These are phyloP conservation scores for Chenopodium berlandieri DNA, from an alignment of 148 eudicot genomes.

Conservation along the genomic window DNA sequence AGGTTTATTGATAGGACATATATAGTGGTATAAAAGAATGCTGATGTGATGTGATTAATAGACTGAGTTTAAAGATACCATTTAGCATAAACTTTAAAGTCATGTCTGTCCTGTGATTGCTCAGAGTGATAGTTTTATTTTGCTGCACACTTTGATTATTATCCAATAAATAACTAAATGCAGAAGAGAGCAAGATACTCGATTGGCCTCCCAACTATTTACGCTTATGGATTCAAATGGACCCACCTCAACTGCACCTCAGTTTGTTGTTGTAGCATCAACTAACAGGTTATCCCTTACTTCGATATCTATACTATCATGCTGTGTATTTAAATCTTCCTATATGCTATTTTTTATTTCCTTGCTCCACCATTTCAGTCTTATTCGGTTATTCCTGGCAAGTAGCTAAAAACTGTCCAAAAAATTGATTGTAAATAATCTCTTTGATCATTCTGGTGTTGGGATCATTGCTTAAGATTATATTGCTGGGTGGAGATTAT, in stretches of 20 bases:
- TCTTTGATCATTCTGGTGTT: background rate
- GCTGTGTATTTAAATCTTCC: background rate
- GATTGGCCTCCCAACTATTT: slow-evolving; percentile 77
- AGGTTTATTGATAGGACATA: background rate
- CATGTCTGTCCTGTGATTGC: slow-evolving; percentile 6
- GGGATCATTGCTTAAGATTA: background rate
- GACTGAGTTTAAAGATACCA: background rate
- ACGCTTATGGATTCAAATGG: slow-evolving; percentile 78
- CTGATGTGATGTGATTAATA: background rate
- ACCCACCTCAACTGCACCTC: slow-evolving; percentile 44
- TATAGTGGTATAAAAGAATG: background rate
- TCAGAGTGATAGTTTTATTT: background rate
- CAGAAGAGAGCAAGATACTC: slow-evolving; percentile 87
- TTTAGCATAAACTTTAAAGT: background rate
- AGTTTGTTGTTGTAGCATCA: slow-evolving; percentile 92
- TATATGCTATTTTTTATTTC: background rate
- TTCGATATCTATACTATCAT: background rate
- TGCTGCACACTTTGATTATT: background rate
- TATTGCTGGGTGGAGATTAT: background rate
- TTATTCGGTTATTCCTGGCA: background rate
- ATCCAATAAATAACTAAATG: slow-evolving; percentile 20
- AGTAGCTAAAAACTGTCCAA: background rate
- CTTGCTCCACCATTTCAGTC: background rate
- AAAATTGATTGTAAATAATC: background rate
- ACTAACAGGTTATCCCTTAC: slow-evolving; percentile 69